Conservation (phyloP, 257 asterid genomes). For the Penstemon eatonii region DNA sequence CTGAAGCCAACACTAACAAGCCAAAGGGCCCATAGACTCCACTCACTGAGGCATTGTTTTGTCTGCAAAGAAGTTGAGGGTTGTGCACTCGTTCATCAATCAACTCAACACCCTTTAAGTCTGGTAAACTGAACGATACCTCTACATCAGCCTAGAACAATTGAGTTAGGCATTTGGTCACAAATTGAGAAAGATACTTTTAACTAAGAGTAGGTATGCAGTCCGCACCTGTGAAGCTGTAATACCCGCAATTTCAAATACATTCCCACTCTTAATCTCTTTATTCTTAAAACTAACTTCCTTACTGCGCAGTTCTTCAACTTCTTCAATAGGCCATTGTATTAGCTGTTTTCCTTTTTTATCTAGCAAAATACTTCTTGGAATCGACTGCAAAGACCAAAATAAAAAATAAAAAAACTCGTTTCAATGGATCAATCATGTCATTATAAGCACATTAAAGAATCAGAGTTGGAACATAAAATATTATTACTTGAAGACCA, state of each 20-base stretch:
- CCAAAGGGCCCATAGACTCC: conserved; percentile 57
- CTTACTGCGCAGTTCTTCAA: conserved; percentile 30
- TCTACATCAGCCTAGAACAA: conserved; percentile 39
- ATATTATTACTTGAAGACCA: conserved; percentile 35
- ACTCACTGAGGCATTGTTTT: conserved; percentile 33
- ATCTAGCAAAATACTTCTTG: conserved; percentile 44
- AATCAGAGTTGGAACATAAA: not conserved
- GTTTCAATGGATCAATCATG: not conserved
- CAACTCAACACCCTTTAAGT: conserved; percentile 32
- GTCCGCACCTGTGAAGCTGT: conserved; percentile 40
- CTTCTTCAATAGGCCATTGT: conserved; percentile 52
- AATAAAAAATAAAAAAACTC: not conserved
- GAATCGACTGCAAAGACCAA: conserved; percentile 33
- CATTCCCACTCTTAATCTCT: conserved; percentile 31
- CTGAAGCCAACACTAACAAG: conserved; percentile 40
- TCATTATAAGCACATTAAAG: not conserved
- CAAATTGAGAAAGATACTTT: too few species aligned
- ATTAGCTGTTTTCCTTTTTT: conserved; percentile 32
- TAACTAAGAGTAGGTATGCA: not conserved
- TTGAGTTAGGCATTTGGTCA: conserved; percentile 6
- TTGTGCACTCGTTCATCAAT: conserved; percentile 28
- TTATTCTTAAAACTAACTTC: conserved; percentile 26
- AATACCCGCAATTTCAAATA: conserved; percentile 31
- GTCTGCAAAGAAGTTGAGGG: conserved; percentile 38
- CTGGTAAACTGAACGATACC: conserved; percentile 27